Evolutionary conservation across 192 early-diverging fungal species (phyloP), one percentile per base, ranked within the genome.

Genomic region (Backusella luteola): DNA sequence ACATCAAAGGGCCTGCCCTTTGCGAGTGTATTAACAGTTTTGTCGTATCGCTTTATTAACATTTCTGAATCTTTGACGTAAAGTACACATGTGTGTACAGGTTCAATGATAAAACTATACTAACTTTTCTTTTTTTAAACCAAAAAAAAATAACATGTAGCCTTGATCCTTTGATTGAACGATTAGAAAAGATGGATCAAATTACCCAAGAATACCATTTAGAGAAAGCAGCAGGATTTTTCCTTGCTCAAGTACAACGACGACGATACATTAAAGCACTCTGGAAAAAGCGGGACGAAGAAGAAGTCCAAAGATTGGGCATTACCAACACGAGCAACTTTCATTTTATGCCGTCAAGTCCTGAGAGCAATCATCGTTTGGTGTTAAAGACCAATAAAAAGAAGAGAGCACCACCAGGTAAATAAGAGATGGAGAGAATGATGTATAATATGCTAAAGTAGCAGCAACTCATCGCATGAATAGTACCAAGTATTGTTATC

Each of bases 251-350:
- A 23, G 66, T 77, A 0, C 67, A 81, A 36, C 53, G 76, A 39
- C 75, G 74, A 7, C 73, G 76, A 0, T 81, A 77, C 72, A 34
- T 76, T 0, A 73, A 67, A 11, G 68, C 71, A 34, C 34, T 81
- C n/a, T 81, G 80, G 80, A 73, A 72, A 17, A 81, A 81, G 35
- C 66, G 69, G 3, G 77, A 81, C 7, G 76, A 81, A 75, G 68
- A 81, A 0, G 80, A 81, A 63, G 73, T 78, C 0, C 59, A 46
- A 23, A 74, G 69, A 29, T 21, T 75, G 21, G 66, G 69, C 1
- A 66, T 74, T 11, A 63, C 56, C 8, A 63, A 63, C 3, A n/a
- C 23, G 23, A 63, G 56, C 26, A 15, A 4, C 1, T 75, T 75
- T 44, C 9, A 38, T 14, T 67, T 17, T 26, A 36, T 66, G 19